Base-by-base conservation (phyloP, 148 eudicot genomes). In the Polygonum maritimum region DNA sequence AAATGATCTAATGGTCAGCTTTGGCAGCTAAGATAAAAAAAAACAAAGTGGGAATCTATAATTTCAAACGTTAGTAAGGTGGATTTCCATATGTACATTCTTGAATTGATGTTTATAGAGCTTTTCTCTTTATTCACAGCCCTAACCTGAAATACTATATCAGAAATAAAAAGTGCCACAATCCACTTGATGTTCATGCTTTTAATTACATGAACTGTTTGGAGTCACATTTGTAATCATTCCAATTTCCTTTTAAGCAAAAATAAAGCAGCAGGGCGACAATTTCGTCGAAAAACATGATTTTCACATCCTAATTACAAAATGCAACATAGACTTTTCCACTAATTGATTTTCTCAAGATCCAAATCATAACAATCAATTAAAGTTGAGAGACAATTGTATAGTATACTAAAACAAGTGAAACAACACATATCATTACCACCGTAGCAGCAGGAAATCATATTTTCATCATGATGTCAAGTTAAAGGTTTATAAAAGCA, bases 111-210 rank as follows among this genome's bases (percentile, higher is more conserved):
- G 41, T 36, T 1, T 67, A 45, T 67, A 67, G 71, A 67, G 71
- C 44, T 67, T 67, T 67, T 36, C 71, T 41, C 69, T 60, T 22
- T 35, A 33, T 12, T 33, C 33, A 63, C 70, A 13, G 14, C 2
- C 70, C 39, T 33, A 63, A 63, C n/a, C 13, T 13, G 70, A 63
- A 63, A 26, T 26, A 26, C 31, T 63, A 63, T 31, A 33, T 11
- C 18, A 13, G n/a, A 33, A 5, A 60, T 36, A 3, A 10, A 38
- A 67, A 67, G 71, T 36, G 45, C 21, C 71, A 36, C 19, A 36
- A 14, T 67, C 71, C 71, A 67, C 71, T 67, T 67, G 7, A 67
- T 67, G 71, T 67, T 35, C 44, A 67, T 67, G 71, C 44, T 67
- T 67, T 67, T 67, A 9, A 36, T 5, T 67, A 67, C 71, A 67